These are phyloP conservation scores for Pseudogymnoascus sp. DNA, from an alignment of 2,329 filamentous ascomycete species.

Conservation along the genomic window DNA sequence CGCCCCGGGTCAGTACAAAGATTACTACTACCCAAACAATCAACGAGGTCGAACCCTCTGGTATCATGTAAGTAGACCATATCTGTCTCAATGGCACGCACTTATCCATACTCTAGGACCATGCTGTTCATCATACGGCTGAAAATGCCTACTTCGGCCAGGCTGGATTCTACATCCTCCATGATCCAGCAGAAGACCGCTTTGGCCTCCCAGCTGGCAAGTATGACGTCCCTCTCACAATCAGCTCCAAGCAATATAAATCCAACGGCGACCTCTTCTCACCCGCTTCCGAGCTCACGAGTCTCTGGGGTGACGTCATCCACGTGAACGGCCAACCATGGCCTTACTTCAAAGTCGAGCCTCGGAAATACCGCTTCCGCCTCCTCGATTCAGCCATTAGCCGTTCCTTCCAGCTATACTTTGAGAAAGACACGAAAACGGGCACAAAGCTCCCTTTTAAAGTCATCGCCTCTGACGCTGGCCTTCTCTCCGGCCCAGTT, in stretches of 20 bases:
- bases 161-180: constrained; percentile 46
- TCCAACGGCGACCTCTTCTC: constrained; percentile 40
- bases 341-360: constrained; percentile 50
- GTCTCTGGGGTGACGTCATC: constrained; percentile 48
- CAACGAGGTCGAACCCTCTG: constrained; percentile 44
- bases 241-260: constrained; percentile 44
- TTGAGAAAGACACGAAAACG: constrained; percentile 29
- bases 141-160: constrained; percentile 49
- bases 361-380: constrained; percentile 50
- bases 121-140: constrained; percentile 34
- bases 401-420: constrained; percentile 32
- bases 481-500: constrained; percentile 40
- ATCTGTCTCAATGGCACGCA: neutral
- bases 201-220: neutral
- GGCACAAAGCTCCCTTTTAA: constrained; percentile 37
- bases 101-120: constrained; percentile 22
- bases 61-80: constrained; percentile 36
- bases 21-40: constrained; percentile 53
- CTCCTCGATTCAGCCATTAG: constrained; percentile 42
- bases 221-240: constrained; percentile 19
- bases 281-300: constrained; percentile 35
- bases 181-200: constrained; percentile 32
- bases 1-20: constrained; percentile 45
- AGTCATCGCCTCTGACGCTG: constrained; percentile 46
- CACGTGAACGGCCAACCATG: constrained; percentile 52